Conservation (phyloP, 441 rosid species). For the Aleurites moluccanus region DNA sequence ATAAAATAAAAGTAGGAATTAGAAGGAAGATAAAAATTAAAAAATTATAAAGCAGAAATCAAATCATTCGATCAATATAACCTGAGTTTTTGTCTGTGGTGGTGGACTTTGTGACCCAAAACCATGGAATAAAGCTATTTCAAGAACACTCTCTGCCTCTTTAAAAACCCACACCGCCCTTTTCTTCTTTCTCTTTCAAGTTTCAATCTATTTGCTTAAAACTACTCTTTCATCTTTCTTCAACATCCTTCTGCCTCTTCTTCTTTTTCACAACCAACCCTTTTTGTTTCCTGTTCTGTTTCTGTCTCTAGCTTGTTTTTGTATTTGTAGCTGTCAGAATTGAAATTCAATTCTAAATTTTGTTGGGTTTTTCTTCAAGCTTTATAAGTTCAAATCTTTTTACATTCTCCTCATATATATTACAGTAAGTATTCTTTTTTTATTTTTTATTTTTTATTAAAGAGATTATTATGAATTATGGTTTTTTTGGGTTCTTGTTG, state of each 20-base stretch:
- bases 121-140: conserved; percentile 8
- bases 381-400: neutral
- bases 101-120: conserved; percentile 28
- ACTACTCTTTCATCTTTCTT: neutral
- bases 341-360: neutral
- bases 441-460: too few species aligned
- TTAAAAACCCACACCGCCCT: neutral
- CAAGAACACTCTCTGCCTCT: neutral
- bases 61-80: conserved; percentile 21
- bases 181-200: neutral
- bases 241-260: neutral
- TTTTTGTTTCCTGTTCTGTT: neutral
- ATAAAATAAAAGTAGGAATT: neutral
- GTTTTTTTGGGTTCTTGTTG: too few species aligned
- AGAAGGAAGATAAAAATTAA: neutral
- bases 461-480: neutral
- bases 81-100: conserved; percentile 37
- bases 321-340: neutral
- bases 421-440: neutral
- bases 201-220: neutral
- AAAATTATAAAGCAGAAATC: neutral
- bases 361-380: neutral
- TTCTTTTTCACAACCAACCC: neutral
- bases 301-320: neutral
- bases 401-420: neutral